Conservation (phyloP, 805 yeast genomes). For the Kodamaea kakaduensis region DNA sequence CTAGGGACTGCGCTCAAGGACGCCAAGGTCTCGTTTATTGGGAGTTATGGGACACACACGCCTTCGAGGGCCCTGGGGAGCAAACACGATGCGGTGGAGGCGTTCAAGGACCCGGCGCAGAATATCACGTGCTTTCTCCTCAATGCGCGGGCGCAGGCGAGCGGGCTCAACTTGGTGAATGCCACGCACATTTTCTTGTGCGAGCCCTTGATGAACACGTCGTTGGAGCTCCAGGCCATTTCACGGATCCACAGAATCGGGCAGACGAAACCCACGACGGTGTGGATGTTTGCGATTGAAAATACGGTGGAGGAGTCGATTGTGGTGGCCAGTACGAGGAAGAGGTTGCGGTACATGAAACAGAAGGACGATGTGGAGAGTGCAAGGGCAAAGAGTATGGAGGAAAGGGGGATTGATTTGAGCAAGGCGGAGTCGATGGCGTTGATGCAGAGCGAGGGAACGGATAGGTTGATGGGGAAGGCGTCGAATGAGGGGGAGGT, state of each 20-base stretch:
- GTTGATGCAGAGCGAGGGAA: slow-evolving; percentile 47
- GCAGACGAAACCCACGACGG: slow-evolving; percentile 73
- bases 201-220: slow-evolving; percentile 87
- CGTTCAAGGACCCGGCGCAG: slow-evolving; percentile 54
- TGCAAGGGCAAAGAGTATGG: slow-evolving; percentile 11
- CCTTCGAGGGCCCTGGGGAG: slow-evolving; percentile 28
- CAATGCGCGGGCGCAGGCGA: slow-evolving; percentile 81
- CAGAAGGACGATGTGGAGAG: slow-evolving; percentile 4
- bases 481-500: slow-evolving; percentile 51
- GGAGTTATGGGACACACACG: slow-evolving; percentile 43
- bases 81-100: slow-evolving; percentile 43
- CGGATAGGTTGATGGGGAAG: slow-evolving; percentile 43
- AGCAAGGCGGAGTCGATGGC: slow-evolving; percentile 51
- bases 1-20: slow-evolving; percentile 61
- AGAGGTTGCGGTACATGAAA: slow-evolving; percentile 44
- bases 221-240: slow-evolving; percentile 87
- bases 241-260: slow-evolving; percentile 93
- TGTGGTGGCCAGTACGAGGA: slow-evolving; percentile 60
- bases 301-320: slow-evolving; percentile 89
- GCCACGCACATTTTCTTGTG: slow-evolving; percentile 90
- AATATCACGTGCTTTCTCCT: slow-evolving; percentile 77
- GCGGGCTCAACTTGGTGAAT: slow-evolving; percentile 86
- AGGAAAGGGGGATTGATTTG: slow-evolving; percentile 26
- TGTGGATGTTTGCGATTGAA: slow-evolving; percentile 86
- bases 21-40: slow-evolving; percentile 54